phyloP scores from a whole-genome alignment of 805 yeast genomes.

The Nakazawaea peltata region DNA sequence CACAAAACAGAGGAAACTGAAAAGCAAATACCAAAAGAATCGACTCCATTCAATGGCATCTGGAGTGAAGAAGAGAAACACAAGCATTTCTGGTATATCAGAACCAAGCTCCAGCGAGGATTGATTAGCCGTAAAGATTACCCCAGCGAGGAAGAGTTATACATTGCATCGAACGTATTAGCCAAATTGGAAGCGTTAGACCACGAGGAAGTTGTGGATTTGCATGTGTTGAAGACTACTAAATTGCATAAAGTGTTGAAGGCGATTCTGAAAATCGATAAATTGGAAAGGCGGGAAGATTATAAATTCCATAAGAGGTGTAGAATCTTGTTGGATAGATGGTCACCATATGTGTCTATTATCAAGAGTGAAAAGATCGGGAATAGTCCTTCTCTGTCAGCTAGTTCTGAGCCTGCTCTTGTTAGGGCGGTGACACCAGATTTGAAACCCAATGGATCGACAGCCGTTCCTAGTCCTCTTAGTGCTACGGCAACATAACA shows the following conservation, averaged over 20 bases:
- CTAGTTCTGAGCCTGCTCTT: background rate
- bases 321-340: conserved; percentile 28
- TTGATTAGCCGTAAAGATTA: conserved; percentile 33
- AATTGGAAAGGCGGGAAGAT: conserved; percentile 33
- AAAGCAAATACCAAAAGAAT: conserved; percentile 2
- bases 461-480: too few relatives aligned
- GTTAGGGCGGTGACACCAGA: too few relatives aligned
- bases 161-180: conserved; percentile 30
- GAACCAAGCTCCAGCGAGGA: conserved; percentile 40
- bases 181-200: conserved; percentile 34
- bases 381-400: background rate
- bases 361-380: conserved; percentile 4
- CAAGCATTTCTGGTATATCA: conserved; percentile 38
- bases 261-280: conserved; percentile 33
- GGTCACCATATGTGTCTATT: conserved; percentile 20
- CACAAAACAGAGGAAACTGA: conserved; percentile 1
- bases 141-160: conserved; percentile 36
- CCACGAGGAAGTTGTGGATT: conserved; percentile 17
- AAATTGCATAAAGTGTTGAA: conserved; percentile 46
- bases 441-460: too few relatives aligned
- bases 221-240: conserved; percentile 32
- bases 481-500: too few relatives aligned
- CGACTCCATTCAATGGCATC: too few relatives aligned
- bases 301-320: conserved; percentile 38
- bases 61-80: conserved; percentile 29